These are phyloP conservation scores for Dendrocalamus sinicus DNA, from an alignment of 176 grass and related monocot genomes.

Conservation along the genomic window DNA sequence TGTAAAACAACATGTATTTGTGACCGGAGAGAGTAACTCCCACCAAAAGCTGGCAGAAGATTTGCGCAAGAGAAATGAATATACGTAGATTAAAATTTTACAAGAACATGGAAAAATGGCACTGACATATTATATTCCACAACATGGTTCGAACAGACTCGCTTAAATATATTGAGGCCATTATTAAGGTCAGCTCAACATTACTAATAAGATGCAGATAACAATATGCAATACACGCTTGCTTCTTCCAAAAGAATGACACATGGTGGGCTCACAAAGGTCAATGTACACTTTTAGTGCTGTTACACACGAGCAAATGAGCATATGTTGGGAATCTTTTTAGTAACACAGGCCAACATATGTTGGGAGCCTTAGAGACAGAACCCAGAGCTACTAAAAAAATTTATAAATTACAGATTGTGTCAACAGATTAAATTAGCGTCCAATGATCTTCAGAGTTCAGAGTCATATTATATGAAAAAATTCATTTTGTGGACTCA, in stretches of 20 bases:
- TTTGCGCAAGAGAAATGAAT: background rate
- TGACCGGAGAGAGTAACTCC: background rate
- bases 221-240: background rate
- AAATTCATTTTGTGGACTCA: background rate
- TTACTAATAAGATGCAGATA: slow-evolving; percentile 12
- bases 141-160: background rate
- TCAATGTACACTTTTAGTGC: background rate
- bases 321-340: background rate
- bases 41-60: background rate
- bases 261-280: background rate
- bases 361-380: background rate
- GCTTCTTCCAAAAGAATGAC: background rate
- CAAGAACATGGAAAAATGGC: background rate
- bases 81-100: background rate
- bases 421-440: background rate
- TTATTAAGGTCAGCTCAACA: background rate
- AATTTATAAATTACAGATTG: background rate
- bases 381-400: background rate
- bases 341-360: slow-evolving; percentile 20
- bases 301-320: background rate
- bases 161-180: background rate
- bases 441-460: background rate
- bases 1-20: too few relatives aligned
- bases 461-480: background rate
- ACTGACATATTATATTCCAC: background rate